Evolutionary conservation across 106 monocot genomes (phyloP).

Genomic region (Apostasia ramifera): DNA sequence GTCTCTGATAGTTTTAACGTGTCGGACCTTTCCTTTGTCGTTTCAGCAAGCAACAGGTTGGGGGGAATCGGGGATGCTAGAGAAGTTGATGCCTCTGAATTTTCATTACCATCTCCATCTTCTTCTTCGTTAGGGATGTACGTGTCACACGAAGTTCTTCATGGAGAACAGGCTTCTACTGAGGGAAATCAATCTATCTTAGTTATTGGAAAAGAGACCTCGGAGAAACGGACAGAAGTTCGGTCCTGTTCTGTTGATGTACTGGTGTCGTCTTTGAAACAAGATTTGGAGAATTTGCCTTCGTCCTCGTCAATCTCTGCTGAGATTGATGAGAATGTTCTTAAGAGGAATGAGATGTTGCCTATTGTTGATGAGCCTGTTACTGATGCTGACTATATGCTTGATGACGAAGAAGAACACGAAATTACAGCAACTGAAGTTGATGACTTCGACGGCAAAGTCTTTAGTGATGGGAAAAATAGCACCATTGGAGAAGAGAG

Average conservation of each 20-base stretch:
- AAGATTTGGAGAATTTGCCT: conserved; percentile 1
- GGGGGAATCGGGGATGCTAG: conserved; percentile 5
- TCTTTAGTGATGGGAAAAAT: conserved; percentile 13
- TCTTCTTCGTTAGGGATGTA: conserved; percentile 5
- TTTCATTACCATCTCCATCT: neutral
- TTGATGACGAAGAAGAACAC: neutral
- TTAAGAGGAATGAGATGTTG: conserved; percentile 12
- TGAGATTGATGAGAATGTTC: conserved; percentile 9
- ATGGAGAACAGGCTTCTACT: conserved; percentile 1
- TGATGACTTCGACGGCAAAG: conserved; percentile 8
- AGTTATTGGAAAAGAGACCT: neutral
- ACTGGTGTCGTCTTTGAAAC: neutral
- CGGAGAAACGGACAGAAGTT: neutral
- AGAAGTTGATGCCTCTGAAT: neutral
- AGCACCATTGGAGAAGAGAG: conserved; percentile 16
- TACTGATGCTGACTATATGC: neutral
- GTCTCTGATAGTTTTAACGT: conserved; percentile 6
- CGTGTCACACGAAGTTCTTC: conserved; percentile 4
- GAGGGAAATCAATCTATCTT: neutral
- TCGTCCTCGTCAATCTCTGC: neutral
- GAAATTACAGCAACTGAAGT: conserved; percentile 4
- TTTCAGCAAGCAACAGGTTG: neutral
- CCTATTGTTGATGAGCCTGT: neutral
- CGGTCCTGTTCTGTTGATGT: conserved; percentile 3
- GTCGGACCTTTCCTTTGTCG: conserved; percentile 6